Evolutionary conservation across 1,139 yeast species (phyloP).

Genomic region (Candida pseudocylindracea): DNA sequence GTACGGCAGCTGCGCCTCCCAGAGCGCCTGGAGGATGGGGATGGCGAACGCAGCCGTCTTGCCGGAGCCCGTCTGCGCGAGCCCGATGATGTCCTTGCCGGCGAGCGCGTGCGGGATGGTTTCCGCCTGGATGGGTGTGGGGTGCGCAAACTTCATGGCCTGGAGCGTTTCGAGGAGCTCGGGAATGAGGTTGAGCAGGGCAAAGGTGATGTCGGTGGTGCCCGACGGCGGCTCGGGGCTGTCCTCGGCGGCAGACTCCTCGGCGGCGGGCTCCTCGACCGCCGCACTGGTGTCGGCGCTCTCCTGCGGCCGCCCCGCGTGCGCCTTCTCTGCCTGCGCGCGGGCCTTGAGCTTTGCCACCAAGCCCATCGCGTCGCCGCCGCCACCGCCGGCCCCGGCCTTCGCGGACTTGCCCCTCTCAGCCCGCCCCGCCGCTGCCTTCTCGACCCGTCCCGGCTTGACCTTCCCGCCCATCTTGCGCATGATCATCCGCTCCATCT

Average conservation of each 20-base stretch:
- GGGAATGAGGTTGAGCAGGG: conserved; percentile 45
- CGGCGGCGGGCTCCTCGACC: too few relatives aligned
- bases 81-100: conserved; percentile 65
- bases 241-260: too few relatives aligned
- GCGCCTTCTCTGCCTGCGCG: too few relatives aligned
- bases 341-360: not conserved
- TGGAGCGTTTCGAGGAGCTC: conserved; percentile 68
- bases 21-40: conserved; percentile 76
- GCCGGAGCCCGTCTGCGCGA: conserved; percentile 74
- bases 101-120: conserved; percentile 81
- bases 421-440: too few relatives aligned
- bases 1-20: conserved; percentile 76
- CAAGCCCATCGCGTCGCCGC: not conserved
- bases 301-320: too few relatives aligned
- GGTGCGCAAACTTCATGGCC: conserved; percentile 36
- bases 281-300: too few relatives aligned
- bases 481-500: too few relatives aligned
- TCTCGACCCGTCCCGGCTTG: too few relatives aligned
- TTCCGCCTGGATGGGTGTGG: conserved; percentile 84
- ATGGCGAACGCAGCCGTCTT: conserved; percentile 76
- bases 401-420: too few relatives aligned
- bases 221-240: not conserved
- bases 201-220: conserved; percentile 11
- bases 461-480: too few relatives aligned
- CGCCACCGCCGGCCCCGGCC: too few relatives aligned